Evolutionary conservation across 192 early-diverging fungal genomes (phyloP), one percentile per base, ranked within the genome.

Genomic region (Geranomyces variabilis): DNA sequence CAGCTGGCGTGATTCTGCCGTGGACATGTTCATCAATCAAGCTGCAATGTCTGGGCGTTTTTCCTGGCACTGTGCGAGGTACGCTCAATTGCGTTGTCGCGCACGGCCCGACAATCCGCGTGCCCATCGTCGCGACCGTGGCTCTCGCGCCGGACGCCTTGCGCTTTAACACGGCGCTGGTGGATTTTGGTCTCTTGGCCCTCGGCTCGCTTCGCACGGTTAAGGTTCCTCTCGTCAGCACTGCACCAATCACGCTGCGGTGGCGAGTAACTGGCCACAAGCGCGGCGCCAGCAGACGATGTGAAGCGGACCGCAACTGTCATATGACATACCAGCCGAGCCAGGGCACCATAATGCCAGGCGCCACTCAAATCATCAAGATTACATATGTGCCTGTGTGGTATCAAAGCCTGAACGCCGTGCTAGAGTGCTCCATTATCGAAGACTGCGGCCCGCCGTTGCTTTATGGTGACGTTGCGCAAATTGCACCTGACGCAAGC

Each of bases 111-210:
- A 49, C 63, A 4, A 19, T 81, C 8, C 28, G 59, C 5, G 55
- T 84, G 19, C 77, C 79, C 9, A 34, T 84, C 4, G 44, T 28
- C 2, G 78, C 60, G 7, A 66, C 26, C 14, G 73, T 85, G 0
- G 65, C 17, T 5, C 28, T 85, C 7, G 45, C 55, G 5, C 74
- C 79, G 14, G 57, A 58, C 5, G 61, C 55, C 19, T 29, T 85
- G 1, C 34, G 44, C 1, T 85, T 85, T 75, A 71, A 57, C 5
- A 64, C 34, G 45, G 41, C 57, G n/a, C 24, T 65, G 9, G 56
- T 81, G 9, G 81, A 85, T 71, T 85, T 85, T 67, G 84, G 84
- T 7, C 57, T 85, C 47, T 17, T 85, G 15, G 68, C 75, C n/a
- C 71, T 85, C 0, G 81, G 84, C 15, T 49, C 55, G 10, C 57